phyloP scores from a whole-genome alignment of 2,329 filamentous ascomycete genomes.

The Penicillium sp. region DNA sequence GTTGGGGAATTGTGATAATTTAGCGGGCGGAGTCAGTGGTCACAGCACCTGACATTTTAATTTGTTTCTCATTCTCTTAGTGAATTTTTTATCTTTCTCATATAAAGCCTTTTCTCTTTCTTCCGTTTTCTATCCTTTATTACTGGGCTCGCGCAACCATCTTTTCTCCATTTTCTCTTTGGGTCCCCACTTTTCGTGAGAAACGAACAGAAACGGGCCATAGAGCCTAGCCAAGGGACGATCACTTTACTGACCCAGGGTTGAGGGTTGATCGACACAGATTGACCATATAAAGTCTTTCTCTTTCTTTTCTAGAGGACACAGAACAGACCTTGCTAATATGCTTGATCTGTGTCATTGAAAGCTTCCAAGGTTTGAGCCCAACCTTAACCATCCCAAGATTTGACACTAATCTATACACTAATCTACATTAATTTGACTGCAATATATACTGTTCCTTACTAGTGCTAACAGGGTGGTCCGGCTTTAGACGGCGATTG shows the following conservation, averaged over 20 bases:
- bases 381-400: too few species aligned
- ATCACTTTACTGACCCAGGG: slow-evolving; percentile 2
- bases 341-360: neutral
- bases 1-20: slow-evolving; percentile 1
- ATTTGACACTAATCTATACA: neutral
- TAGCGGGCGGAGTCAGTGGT: slow-evolving; percentile 3
- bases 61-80: neutral
- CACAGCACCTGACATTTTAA: slow-evolving; percentile 6
- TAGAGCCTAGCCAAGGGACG: slow-evolving; percentile 5
- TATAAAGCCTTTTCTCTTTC: neutral
- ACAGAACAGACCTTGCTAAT: too few species aligned
- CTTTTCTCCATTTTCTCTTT: slow-evolving; percentile 3
- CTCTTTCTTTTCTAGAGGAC: neutral
- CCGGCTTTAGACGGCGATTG: neutral
- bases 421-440: neutral
- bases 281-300: neutral
- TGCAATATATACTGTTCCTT: neutral
- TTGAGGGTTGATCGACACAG: neutral
- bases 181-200: neutral
- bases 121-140: neutral
- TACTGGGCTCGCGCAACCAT: neutral
- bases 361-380: neutral
- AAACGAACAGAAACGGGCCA: neutral
- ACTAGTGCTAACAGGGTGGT: neutral
- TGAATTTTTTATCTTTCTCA: neutral